Percentiles rank a stretch among this genome's conserved stretches.
Conservation (phyloP, 495 filamentous ascomycete genomes). For the Cetradonia linearis region DNA sequence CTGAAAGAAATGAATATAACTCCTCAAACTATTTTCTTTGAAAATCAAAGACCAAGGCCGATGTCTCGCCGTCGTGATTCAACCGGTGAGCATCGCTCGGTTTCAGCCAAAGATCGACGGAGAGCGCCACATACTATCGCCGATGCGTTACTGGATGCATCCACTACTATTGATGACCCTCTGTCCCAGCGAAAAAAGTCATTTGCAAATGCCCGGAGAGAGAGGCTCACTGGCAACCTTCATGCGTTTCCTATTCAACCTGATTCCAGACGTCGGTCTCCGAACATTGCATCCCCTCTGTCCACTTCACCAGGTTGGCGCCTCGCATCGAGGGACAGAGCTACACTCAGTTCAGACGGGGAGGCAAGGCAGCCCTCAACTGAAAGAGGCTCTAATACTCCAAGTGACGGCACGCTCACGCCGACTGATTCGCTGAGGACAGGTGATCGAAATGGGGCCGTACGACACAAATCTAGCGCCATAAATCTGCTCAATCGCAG, state of each 20-base stretch:
- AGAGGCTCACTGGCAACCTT: constrained; percentile 30
- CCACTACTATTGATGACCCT: constrained; percentile 70
- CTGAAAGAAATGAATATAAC: constrained; percentile 62
- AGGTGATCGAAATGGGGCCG: constrained; percentile 19
- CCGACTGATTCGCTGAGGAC: constrained; percentile 20
- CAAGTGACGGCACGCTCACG: constrained; percentile 22
- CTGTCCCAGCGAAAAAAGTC: constrained; percentile 47
- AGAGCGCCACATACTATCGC: constrained; percentile 61
- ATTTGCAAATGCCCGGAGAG: constrained; percentile 43
- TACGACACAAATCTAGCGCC: constrained; percentile 62
- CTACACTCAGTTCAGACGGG: background rate
- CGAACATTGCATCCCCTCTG: constrained; percentile 21
- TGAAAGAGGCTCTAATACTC: constrained; percentile 10
- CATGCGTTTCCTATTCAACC: constrained; percentile 19
- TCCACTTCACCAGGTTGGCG: constrained; percentile 11
- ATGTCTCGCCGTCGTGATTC: constrained; percentile 34
- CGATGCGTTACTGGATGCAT: constrained; percentile 86
- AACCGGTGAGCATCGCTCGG: constrained; percentile 22
- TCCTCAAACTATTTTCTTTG: constrained; percentile 85
- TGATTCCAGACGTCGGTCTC: constrained; percentile 30
- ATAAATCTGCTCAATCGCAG: constrained; percentile 71
- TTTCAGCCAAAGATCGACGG: constrained; percentile 33
- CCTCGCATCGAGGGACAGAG: background rate
- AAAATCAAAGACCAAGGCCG: constrained; percentile 46
- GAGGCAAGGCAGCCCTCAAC: background rate